A percentile compares a stretch with the other conserved stretches of the same genome.
Conservation (phyloP, 164 flowering plant species). For the Liquidambar formosana region DNA sequence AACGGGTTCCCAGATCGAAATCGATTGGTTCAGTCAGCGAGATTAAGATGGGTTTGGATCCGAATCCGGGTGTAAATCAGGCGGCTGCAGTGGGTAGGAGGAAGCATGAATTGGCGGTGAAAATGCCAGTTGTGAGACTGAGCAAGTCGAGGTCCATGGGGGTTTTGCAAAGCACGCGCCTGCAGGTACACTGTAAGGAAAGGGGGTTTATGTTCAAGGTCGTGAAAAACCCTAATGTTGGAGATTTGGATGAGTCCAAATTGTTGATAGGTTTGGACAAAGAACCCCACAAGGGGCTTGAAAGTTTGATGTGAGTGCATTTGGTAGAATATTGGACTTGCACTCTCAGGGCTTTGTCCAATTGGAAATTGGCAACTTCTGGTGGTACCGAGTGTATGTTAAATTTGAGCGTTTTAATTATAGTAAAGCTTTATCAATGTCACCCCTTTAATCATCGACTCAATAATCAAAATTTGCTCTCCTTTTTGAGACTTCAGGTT, state of each 20-base stretch:
- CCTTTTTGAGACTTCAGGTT: no score
- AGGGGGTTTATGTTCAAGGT: slow-evolving; percentile 28
- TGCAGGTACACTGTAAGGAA: slow-evolving; percentile 15
- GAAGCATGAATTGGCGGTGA: slow-evolving; percentile 29
- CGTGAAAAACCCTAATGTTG: slow-evolving; percentile 9
- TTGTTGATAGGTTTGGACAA: slow-evolving; percentile 23
- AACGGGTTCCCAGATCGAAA: slow-evolving; percentile 31
- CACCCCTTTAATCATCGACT: no score
- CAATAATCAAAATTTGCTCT: no score
- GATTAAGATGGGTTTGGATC: not conserved
- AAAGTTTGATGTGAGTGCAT: no score
- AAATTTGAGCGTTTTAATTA: no score
- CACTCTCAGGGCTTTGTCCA: no score
- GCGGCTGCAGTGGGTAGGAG: slow-evolving; percentile 10
- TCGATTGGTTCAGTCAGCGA: slow-evolving; percentile 5
- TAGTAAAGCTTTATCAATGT: no score
- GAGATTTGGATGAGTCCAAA: slow-evolving; percentile 15
- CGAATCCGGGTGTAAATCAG: no score
- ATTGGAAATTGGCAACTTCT: no score
- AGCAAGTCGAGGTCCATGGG: slow-evolving; percentile 71
- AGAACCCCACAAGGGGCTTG: slow-evolving; percentile 9
- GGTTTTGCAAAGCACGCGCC: slow-evolving; percentile 28
- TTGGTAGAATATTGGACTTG: no score
- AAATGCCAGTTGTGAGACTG: slow-evolving; percentile 37
- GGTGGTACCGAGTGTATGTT: no score